Conservation (phyloP, 164 flowering plant species). For the Piper longum region DNA sequence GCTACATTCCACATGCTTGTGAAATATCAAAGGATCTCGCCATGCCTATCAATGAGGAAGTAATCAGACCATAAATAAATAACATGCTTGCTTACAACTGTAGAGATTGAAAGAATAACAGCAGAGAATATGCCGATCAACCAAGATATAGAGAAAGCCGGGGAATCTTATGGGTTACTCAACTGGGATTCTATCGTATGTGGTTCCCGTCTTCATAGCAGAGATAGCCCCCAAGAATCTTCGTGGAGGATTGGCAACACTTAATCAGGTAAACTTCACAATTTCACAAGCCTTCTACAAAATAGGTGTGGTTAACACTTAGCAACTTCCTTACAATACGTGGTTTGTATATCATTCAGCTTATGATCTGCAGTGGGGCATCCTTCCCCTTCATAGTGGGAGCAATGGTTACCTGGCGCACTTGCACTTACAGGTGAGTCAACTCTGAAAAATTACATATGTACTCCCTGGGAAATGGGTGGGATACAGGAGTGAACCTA, state of each 20-base stretch:
- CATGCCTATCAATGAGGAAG: not conserved
- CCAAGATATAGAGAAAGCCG: not conserved
- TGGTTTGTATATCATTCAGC: constrained; percentile 20
- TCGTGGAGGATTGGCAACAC: constrained; percentile 62
- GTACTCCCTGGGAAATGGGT: too few relatives aligned
- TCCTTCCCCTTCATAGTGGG: constrained; percentile 69
- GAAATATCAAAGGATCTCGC: not conserved
- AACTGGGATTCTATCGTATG: constrained; percentile 9
- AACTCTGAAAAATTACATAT: too few relatives aligned
- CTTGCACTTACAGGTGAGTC: constrained; percentile 54
- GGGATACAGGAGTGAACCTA: too few relatives aligned
- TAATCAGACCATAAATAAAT: too few relatives aligned
- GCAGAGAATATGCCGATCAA: not conserved
- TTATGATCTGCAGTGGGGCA: constrained; percentile 50
- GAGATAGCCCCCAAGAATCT: constrained; percentile 80
- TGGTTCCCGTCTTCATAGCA: constrained; percentile 65
- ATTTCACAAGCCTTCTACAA: not conserved
- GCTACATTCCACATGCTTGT: not conserved
- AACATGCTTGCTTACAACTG: too few relatives aligned
- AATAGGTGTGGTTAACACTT: not conserved
- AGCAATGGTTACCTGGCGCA: constrained; percentile 62
- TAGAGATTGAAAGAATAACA: too few relatives aligned
- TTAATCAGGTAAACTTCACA: constrained; percentile 45
- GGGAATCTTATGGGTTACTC: too few relatives aligned
- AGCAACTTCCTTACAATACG: not conserved